Conservation (phyloP, 129 eudicot species). For the Mikania micrantha region DNA sequence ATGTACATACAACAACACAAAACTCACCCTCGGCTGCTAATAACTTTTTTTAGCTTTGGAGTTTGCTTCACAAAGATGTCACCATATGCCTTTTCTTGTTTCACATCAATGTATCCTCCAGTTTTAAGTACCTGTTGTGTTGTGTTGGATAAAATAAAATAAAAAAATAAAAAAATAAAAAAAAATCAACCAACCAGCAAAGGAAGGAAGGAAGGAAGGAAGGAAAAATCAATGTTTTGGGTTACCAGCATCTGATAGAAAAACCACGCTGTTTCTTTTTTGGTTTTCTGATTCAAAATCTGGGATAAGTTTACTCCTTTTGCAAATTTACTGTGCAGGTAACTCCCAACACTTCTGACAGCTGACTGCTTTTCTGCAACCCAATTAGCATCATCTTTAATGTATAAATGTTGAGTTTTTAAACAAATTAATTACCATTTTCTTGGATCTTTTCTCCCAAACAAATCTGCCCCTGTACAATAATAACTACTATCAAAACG, state of each 20-base stretch:
- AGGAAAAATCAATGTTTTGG: too few species aligned
- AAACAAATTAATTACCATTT: slow-evolving; percentile 29
- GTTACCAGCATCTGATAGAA: slow-evolving; percentile 80
- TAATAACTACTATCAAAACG: background rate
- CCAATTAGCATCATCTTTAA: too few species aligned
- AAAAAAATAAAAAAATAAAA: too few species aligned
- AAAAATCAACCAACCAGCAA: too few species aligned
- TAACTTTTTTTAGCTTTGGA: slow-evolving; percentile 28
- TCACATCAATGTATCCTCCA: slow-evolving; percentile 45
- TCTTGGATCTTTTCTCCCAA: slow-evolving; percentile 36
- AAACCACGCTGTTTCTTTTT: slow-evolving; percentile 53
- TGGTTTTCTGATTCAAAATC: slow-evolving; percentile 47
- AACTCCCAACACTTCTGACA: slow-evolving; percentile 49
- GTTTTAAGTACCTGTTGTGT: slow-evolving; percentile 55
- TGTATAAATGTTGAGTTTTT: too few species aligned
- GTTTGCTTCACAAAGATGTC: slow-evolving; percentile 49
- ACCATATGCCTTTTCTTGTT: slow-evolving; percentile 49
- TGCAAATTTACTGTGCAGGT: slow-evolving; percentile 26
- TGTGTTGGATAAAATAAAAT: too few species aligned
- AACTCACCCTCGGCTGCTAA: slow-evolving; percentile 10
- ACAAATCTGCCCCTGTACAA: slow-evolving; percentile 41
- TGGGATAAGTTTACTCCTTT: slow-evolving; percentile 42
- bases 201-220: too few species aligned
- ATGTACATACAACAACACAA: slow-evolving; percentile 20
- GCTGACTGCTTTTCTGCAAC: slow-evolving; percentile 54